Evolutionary conservation across 2,329 filamentous ascomycete genomes (phyloP), one percentile per base, ranked within the genome.

Genomic region (Didymella glomerata): DNA sequence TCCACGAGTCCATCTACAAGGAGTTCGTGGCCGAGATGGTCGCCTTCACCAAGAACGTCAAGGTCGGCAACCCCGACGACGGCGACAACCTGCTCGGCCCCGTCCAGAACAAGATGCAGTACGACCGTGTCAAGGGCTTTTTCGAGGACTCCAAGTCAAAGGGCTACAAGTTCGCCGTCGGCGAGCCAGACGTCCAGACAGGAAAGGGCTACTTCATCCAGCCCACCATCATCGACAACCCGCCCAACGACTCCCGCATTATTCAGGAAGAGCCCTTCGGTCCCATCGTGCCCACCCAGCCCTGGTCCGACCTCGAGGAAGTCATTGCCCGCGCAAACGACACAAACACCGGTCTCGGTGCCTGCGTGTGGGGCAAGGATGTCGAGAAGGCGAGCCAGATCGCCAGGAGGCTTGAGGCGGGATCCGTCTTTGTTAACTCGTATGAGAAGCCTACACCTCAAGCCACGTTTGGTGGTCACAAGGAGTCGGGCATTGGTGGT

Each of bases 401-500:
- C 57, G 83, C 80, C 4, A 72, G 75, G 40, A 71, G 77, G 25
- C 70, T 87, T 16, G 77, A 84, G 68, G 81, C 84, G n/a, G 85
- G 85, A 1, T 84, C 76, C 28, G 82, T 86, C 18, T 87, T 82
- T 72, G 78, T 86, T 55, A 87, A 87, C 73, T 80, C 77, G 20
- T 82, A 74, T 59, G 78, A 82, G 70, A 80, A 81, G 70, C 76
- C 78, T 0, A 80, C 77, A 4, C 79, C 82, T 0, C 74, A 79
- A 64, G 82, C 81, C 4, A 73, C 78, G 65, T 93, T 93, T 67
- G 89, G 90, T 53, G 92, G 92, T 0, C 92, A 85, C 82, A 94
- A 93, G 80, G 85, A 92, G 79, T 86, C 82, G 25, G 91, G 92
- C 62, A 90, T 93, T 57, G 91, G 91, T 44, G 87, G 90, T 56